Base-by-base conservation (phyloP, 352 stramenopile species). In the Phytophthora fragariae region DNA sequence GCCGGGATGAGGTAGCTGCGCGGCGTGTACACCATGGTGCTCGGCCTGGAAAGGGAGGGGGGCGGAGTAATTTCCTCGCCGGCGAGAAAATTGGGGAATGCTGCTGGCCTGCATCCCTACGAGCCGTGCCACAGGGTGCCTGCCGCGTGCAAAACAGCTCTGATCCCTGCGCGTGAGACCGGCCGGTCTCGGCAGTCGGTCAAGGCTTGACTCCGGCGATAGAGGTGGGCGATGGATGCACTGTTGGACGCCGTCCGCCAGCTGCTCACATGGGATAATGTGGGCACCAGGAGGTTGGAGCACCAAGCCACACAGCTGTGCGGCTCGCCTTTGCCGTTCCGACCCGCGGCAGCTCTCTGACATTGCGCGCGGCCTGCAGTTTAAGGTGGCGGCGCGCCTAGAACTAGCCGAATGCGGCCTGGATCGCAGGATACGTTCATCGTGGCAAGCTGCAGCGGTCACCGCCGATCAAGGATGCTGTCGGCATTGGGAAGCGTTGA, bases 61-160 rank as follows among this genome's bases (percentile, higher is more conserved):
- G 33, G 31, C 24, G 31, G 29, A 49, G 60, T 77, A 77, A 77
- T 75, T 68, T 75, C 56, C 71, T 77, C 67, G 50, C 24, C 24
- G 60, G 53, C 65, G 66, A 78, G 66, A 72, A 75, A 78, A 78
- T 79, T 79, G 57, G 57, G 44, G 57, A 79, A 79, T 79, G 70
- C 52, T 27, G 17, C 60, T 50, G 44, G 44, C 5, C 5, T 50
- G 12, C 44, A 50, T 50, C n/a, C 59, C 33, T 67, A 60, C 54
- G 33, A 69, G 62, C 52, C 19, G 17, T 14, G 44, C 39, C 15
- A n/a, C 19, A 44, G 37, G 37, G 37, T 44, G 37, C 37, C 37
- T 27, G 24, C 24, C 24, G 24, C 24, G 24, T 27, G 24, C 24
- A 68, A 29, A 10, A 39, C 54, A 56, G 47, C 35, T 49, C 57